Base-by-base conservation (phyloP, 2,329 filamentous ascomycete species). In the Ophiostoma perfectum region DNA sequence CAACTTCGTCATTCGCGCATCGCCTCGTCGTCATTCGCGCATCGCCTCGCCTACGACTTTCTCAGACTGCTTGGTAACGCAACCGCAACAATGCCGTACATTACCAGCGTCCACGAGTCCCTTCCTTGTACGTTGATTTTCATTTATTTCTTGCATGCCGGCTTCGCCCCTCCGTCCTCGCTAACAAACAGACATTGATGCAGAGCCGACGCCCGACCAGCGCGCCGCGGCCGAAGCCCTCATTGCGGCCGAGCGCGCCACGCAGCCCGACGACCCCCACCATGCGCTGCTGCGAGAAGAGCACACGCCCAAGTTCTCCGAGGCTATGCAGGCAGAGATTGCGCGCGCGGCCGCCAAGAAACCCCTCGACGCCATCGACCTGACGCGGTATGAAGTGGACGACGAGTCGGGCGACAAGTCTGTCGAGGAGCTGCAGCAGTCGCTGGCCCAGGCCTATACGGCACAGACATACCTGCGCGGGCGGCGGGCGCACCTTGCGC, bases 301-400 rank as follows among this genome's bases (percentile, higher is more conserved):
- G 16, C 81, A 80, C 71, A 78, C 79, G 45, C 80, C 86, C 5
- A 79, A 78, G 66, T 90, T 93, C 80, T 86, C 89, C 5, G 83
- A 86, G 4, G 78, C 89, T n/a, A 81, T 96, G 52, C 75, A 84
- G 72, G 77, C 84, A 73, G 92, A 96, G 75, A 83, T 94, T 71
- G 79, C 81, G 27, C 90, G 92, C 72, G 82, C 93, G 70, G 81
- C 86, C 62, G 84, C 68, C 65, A 70, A 72, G 49, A 66, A 69
- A 18, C 72, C 16, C 2, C 84, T 91, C 68, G 76, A 78, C 0
- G 87, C 86, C 67, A 87, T 96, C 74, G 90, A 97, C 77, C 82
- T 92, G 18, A 81, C 85, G 60, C 92, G 93, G 73, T 98, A 98
- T 84, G 91, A 97, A 79, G 86, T 88, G 2, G 86, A 88, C 66